phyloP scores from a whole-genome alignment of 805 yeast species.

The Isabelozyma gotoi region DNA sequence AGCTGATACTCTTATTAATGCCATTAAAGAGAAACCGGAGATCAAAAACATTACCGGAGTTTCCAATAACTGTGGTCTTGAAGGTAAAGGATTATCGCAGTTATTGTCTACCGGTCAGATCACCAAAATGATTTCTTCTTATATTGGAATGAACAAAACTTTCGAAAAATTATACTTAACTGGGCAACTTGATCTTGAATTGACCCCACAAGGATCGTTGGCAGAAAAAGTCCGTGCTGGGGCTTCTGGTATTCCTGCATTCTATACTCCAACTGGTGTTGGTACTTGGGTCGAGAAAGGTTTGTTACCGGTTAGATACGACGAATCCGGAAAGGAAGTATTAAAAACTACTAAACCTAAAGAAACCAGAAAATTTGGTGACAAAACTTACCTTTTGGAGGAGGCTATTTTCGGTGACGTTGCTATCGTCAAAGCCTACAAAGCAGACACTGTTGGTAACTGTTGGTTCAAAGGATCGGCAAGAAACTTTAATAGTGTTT shows the following conservation, averaged over 20 bases:
- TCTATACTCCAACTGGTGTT: conserved; percentile 50
- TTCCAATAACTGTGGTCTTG: conserved; percentile 50
- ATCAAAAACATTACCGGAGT: conserved; percentile 41
- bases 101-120: conserved; percentile 44
- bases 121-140: conserved; percentile 44
- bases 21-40: conserved; percentile 27
- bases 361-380: conserved; percentile 44
- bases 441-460: conserved; percentile 50
- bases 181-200: conserved; percentile 46
- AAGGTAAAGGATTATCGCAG: conserved; percentile 42
- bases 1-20: conserved; percentile 45
- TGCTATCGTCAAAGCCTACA: conserved; percentile 47
- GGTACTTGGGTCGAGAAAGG: conserved; percentile 53
- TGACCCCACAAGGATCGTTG: conserved; percentile 53
- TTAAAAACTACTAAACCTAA: conserved; percentile 35
- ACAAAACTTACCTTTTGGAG: conserved; percentile 43
- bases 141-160: conserved; percentile 44
- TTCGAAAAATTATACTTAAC: conserved; percentile 40
- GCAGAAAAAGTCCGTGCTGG: conserved; percentile 51
- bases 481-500: conserved; percentile 43
- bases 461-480: conserved; percentile 48
- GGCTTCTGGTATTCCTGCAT: conserved; percentile 50
- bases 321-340: conserved; percentile 31
- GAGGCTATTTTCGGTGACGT: conserved; percentile 47
- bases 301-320: conserved; percentile 43